Conservation (phyloP, 345 rosid species). For the Populus alba region DNA sequence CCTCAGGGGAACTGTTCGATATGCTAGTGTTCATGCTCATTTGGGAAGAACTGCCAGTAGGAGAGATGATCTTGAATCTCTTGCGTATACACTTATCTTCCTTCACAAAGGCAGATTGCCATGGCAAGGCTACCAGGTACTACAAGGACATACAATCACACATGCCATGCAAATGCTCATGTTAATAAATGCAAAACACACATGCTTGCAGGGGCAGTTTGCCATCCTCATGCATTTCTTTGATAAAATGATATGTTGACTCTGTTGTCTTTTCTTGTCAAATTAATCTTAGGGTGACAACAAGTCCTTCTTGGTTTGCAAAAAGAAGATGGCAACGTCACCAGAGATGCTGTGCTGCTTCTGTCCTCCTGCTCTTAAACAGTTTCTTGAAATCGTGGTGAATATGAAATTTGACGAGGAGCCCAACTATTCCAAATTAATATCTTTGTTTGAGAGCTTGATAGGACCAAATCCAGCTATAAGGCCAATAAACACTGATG, state of each 20-base stretch:
- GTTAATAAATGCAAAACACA: background rate
- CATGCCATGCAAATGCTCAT: background rate
- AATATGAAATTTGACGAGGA: conserved; percentile 40
- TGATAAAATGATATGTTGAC: background rate
- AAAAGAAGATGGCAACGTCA: conserved; percentile 39
- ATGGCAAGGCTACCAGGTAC: conserved; percentile 40
- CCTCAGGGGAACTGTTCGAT: conserved; percentile 34
- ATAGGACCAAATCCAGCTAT: conserved; percentile 36
- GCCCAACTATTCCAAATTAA: conserved; percentile 30
- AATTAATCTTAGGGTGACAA: conserved; percentile 24
- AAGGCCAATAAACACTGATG: conserved; percentile 37
- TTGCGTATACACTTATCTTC: conserved; percentile 34
- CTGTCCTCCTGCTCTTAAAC: conserved; percentile 31
- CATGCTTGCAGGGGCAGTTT: background rate
- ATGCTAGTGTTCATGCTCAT: conserved; percentile 40
- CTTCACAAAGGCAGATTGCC: conserved; percentile 39
- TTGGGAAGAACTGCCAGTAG: conserved; percentile 38
- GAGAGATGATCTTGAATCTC: conserved; percentile 39
- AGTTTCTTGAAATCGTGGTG: conserved; percentile 32
- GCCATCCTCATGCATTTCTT: background rate
- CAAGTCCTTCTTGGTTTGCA: conserved; percentile 36
- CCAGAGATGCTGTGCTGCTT: conserved; percentile 34
- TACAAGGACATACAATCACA: background rate
- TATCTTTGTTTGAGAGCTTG: conserved; percentile 32
- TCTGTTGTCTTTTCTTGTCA: background rate